Base-by-base conservation (phyloP, 306 rosid species). In the Fagus sylvatica region DNA sequence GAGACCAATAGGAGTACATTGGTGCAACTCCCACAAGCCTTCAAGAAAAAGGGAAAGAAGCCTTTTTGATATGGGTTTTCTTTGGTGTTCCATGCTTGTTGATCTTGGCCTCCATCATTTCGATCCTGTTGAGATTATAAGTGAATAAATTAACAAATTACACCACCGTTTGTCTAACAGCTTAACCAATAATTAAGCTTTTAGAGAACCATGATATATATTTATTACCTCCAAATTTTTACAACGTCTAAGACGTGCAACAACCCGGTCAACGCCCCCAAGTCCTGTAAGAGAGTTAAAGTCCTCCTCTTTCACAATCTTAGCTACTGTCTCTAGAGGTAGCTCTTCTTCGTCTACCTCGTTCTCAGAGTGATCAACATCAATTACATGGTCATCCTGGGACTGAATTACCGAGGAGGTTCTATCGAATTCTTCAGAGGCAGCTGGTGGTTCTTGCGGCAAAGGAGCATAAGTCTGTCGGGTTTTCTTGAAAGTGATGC, bases 191-290 rank as follows among this genome's bases (percentile, higher is more conserved):
- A 15, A 53, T 53, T 0, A 8, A n/a, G 28, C 1, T 9, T 7
- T 22, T 32, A 39, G 28, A n/a, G 53, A n/a, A n/a, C n/a, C n/a
- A n/a, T n/a, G n/a, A n/a, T n/a, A n/a, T n/a, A n/a, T n/a, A 53
- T 5, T 56, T 32, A 39, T 66, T 86, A 88, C 93, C 94, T 85
- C 42, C 3, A 72, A 13, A 36, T n/a, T n/a, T n/a, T 41, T 42
- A 62, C 81, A 4, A 41, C 1, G 19, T 28, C n/a, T n/a, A n/a
- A 83, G 82, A 83, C 85, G n/a, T 5, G 33, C 11, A 12, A 7
- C 33, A 78, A 76, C 88, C 4, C 40, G 5, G 30, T 30, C 77
- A 71, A 83, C 78, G 48, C 92, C 89, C 22, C 90, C 89, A 59
- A 40, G 75, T 10, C 15, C 6, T 13, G 0, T 8, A 49, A 90